Base-by-base conservation (phyloP, 106 monocot species). In the Dendrobium huoshanense region DNA sequence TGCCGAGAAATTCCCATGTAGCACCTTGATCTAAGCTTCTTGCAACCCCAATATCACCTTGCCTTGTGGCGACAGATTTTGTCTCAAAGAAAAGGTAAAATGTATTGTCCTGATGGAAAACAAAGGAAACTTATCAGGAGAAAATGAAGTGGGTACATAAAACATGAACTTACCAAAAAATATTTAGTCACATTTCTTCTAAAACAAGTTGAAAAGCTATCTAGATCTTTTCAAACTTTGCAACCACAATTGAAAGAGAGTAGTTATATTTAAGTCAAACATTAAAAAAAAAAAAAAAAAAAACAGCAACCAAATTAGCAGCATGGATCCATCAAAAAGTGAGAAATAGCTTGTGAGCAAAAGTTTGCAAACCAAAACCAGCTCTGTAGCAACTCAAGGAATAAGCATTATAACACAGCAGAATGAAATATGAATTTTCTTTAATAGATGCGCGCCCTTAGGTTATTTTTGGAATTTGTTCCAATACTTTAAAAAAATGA, bases 31-130 rank as follows among this genome's bases (percentile, higher is more conserved):
- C 81, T 7, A 54, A 54, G 70, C 90, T 90, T 84, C 83, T 81
- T 79, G 87, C 87, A 67, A 88, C 90, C 70, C 87, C 87, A 77
- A 90, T 90, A 75, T 87, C 87, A 59, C 90, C 90, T 84, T 90
- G 83, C 87, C 77, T 79, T 40, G 85, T 79, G 13, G 67, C 77
- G 18, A 77, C 74, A 65, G 31, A 86, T 82, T 90, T 90, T 70
- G 90, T 83, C 67, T 90, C 90, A 73, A 90, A 90, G 77, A 90
- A 90, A 33, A 90, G 70, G 72, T 85, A 90, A n/a, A 90, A 70
- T 47, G 67, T 77, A 13, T 81, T 41, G 33, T 75, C 90, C 90
- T 90, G 72, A 75, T 49, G 37, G 61, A 4, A 49, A 82, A 77
- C 37, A 70, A 16, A 33, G 43, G 20, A 41, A 42, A 19, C 44